phyloP scores from a whole-genome alignment of 108 stramenopile species.

The Skeletonema tropicum region DNA sequence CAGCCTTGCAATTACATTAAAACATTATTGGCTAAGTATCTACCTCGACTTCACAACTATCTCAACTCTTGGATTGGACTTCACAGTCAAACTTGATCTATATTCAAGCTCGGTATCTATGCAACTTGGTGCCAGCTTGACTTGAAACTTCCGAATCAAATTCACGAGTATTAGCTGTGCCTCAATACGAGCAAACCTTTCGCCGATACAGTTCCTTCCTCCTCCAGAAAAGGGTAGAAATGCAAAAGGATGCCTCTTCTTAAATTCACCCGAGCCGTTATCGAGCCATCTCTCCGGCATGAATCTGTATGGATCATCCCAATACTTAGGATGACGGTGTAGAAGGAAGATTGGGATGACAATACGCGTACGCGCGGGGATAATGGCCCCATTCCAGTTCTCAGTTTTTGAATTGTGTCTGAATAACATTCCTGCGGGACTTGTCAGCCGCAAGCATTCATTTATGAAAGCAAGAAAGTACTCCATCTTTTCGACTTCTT shows the following conservation, averaged over 20 bases:
- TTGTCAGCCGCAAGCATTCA: constrained; percentile 55
- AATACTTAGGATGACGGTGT: constrained; percentile 7
- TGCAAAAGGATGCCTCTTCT: constrained; percentile 1
- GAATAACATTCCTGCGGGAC: constrained; percentile 13
- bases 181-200: constrained; percentile 14
- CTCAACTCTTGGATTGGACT: constrained; percentile 7
- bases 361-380: neutral
- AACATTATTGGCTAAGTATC: neutral
- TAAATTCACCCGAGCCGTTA: neutral
- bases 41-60: neutral
- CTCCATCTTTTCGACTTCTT: constrained; percentile 50
- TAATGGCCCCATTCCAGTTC: neutral
- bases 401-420: neutral
- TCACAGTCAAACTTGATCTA: constrained; percentile 2
- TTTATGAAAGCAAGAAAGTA: constrained; percentile 55
- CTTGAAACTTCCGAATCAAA: constrained; percentile 3
- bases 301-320: neutral
- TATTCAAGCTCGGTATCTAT: neutral
- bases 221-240: constrained; percentile 12
- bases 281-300: constrained; percentile 11
- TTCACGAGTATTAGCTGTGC: constrained; percentile 10
- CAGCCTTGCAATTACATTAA: neutral
- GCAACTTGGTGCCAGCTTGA: neutral
- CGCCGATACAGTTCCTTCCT: constrained; percentile 5
- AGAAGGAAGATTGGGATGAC: neutral